Evolutionary conservation across 495 filamentous ascomycete species (phyloP), one percentile per base, ranked within the genome.

Genomic region (Daldinia vernicosa): DNA sequence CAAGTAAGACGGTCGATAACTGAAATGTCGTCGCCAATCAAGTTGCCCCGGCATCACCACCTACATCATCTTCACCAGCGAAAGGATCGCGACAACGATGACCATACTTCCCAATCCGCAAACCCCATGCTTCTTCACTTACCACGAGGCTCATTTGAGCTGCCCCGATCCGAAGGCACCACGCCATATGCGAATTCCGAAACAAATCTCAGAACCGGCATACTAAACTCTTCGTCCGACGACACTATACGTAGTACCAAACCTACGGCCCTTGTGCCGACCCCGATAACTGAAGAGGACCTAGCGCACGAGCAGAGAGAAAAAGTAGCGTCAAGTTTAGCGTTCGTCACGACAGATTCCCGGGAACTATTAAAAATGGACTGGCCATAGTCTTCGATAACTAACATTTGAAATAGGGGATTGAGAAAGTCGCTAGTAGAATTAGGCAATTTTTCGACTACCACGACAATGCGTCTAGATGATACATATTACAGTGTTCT

Each of bases 401-500:
- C 74, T 77, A 63, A 76, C 59, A 24, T 53, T n/a, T 22, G 9
- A 37, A 69, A 67, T 53, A 85, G 84, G 62, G 80, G 76, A 37
- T 63, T 86, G 11, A 78, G 75, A 62, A 78, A 79, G 59, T 80
- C 83, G 0, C 71, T 88, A 17, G 50, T 73, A 50, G 77, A 81
- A 27, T 76, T 88, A 15, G 80, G 79, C 26, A 74, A 71, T 11
- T 82, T 83, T 63, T 83, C 84, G 8, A 82, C 78, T 45, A 85
- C 85, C 37, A 88, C 89, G 3, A 95, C 89, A 19, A 86, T 87
- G 67, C 87, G 87, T 50, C 85, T 98, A n/a, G 93, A 97, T 74
- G 90, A 91, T 71, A 93, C 91, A 0, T 97, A 97, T 80, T 94
- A 94, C 73, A 89, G 90, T 4, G 84, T 98, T 5, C 83, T 95